Base-by-base conservation (phyloP, 73 alveolate species). In the Paramecium biaurelia region DNA sequence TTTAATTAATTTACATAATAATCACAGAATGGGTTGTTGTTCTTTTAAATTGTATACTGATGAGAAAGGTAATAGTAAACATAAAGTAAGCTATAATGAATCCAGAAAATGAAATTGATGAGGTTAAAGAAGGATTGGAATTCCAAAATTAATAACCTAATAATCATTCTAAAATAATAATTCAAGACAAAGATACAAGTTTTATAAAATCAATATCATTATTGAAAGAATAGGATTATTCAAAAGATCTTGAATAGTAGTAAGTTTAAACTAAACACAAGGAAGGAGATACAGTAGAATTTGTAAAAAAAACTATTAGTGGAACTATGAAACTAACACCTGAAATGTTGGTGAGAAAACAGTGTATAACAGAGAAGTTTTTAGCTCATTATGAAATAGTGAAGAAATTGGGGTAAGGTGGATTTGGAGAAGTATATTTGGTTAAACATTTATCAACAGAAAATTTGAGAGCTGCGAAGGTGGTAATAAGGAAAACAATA, bases 391-490 rank as follows among this genome's bases (percentile, higher is more conserved):
- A 76, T 24, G 89, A 76, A 76, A 76, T 58, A 23, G 38, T 42
- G 0, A 76, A 76, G 12, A 76, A 76, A 30, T 76, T 76, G 20
- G 89, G 89, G 5, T 41, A 76, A 68, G 93, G 93, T 28, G 93
- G 93, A 41, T 87, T 87, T 70, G 93, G 93, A 24, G 70, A 53
- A 18, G 93, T 87, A 7, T 87, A 58, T 38, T 70, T 87, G 10
- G 93, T 87, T 35, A 87, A 47, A 28, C 89, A 87, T 20, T 32
- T 68, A 20, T 37, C 89, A 32, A 87, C 93, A 10, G 59, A 68
- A 47, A 87, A 53, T 20, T 30, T 57, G 23, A 87, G 93, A 38
- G 93, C 93, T 23, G 86, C 86, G 21, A 87, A 87, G 37, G 79
- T 87, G 49, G 57, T 87, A 11, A 24, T 57, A 15, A 34, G 86